Evolutionary conservation across 2,329 filamentous ascomycete genomes (phyloP), one percentile per base, ranked within the genome.

Genomic region (Trichoderma asperellum): DNA sequence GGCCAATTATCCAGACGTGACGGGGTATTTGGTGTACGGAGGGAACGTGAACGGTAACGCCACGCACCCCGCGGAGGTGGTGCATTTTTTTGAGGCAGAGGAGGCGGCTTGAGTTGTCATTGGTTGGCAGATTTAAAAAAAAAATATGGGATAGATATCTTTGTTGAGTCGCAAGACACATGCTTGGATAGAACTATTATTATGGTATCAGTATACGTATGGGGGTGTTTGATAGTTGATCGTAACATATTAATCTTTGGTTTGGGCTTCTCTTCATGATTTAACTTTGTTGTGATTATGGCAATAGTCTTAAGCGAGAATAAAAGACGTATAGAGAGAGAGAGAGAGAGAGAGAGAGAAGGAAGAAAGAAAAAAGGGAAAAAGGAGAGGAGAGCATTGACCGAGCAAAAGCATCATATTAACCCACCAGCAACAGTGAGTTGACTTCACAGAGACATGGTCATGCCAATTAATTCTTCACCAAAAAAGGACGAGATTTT

Each of bases 1-100:
- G 65, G 35, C 74, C 79, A 10, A 43, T 10, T 60, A 76, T 11
- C 78, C 78, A 0, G 78, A 81, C 60, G 76, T 80, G 12, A 70
- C 71, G 8, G 82, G 81, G 0, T 86, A 85, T 66, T 70, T 85
- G 4, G 72, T 75, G 0, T 85, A 80, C 67, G 83, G 83, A 0
- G 83, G 84, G 0, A 80, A 75, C 35, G 84, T 82, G 0, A 84
- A 83, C 57, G 84, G 84, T 2, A 85, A 81, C 59, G 62, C 59
- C 10, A 70, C 68, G 40, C 70, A 72, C 52, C 27, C 56, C 14
- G 58, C 70, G 3, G 14, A 56, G 62, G 71, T 68, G 24, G 34
- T 70, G 16, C 71, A 72, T 34, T 72, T 70, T 43, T 56, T 49
- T 35, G 66, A 70, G 18, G 5, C 52, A 10, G 40, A 43, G 6